phyloP scores from a whole-genome alignment of 1,139 yeast species.

The Lodderomyces elongisporus region DNA sequence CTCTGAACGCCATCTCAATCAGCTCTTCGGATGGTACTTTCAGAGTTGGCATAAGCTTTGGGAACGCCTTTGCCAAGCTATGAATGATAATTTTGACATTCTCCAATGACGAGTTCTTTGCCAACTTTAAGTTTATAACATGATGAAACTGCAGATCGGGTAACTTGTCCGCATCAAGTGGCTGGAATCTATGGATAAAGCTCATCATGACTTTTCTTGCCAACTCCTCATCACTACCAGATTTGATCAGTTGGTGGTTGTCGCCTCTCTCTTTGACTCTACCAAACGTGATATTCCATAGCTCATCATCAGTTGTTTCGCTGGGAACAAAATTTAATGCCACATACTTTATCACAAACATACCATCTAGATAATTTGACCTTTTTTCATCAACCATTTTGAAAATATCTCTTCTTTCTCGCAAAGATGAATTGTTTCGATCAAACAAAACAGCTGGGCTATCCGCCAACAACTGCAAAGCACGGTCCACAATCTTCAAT shows the following conservation, averaged over 20 bases:
- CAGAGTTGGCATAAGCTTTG: slow-evolving; percentile 32
- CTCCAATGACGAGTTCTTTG: slow-evolving; percentile 42
- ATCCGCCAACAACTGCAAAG: slow-evolving; percentile 35
- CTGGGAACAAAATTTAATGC: slow-evolving; percentile 74
- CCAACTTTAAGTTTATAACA: slow-evolving; percentile 52
- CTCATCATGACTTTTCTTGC: slow-evolving; percentile 65
- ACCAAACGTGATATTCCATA: slow-evolving; percentile 50
- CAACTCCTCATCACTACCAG: slow-evolving; percentile 35
- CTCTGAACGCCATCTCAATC: slow-evolving; percentile 38
- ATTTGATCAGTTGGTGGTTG: slow-evolving; percentile 82
- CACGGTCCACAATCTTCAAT: slow-evolving; percentile 47
- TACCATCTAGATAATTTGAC: slow-evolving; percentile 30
- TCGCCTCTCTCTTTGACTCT: slow-evolving; percentile 74
- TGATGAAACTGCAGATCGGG: slow-evolving; percentile 72
- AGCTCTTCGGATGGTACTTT: slow-evolving; percentile 36
- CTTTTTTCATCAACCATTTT: slow-evolving; percentile 43
- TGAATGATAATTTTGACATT: slow-evolving; percentile 48
- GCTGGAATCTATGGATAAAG: slow-evolving; percentile 66
- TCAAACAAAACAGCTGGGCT: slow-evolving; percentile 63
- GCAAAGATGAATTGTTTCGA: slow-evolving; percentile 70
- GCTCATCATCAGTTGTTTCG: slow-evolving; percentile 18
- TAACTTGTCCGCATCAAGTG: slow-evolving; percentile 34
- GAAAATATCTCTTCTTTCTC: slow-evolving; percentile 68
- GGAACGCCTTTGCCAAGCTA: slow-evolving; percentile 36
- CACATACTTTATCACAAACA: slow-evolving; percentile 42